Evolutionary conservation across 1,139 yeast genomes (phyloP).

Genomic region (Pichia sp.): DNA sequence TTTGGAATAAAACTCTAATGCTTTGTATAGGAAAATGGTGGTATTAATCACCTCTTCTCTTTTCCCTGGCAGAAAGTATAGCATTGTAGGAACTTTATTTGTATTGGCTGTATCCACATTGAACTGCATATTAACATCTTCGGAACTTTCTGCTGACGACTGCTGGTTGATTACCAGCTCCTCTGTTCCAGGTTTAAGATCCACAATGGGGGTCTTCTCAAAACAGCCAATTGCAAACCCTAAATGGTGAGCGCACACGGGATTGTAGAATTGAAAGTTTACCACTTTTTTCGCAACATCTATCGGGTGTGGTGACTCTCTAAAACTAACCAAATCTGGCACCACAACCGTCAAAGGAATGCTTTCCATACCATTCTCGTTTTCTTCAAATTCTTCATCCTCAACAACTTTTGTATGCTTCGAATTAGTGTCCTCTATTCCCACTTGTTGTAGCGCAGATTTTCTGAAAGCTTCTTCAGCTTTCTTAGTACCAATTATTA

Average conservation of each 20-base stretch:
- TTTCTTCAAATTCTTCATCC: constrained; percentile 34
- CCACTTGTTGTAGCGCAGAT: constrained; percentile 35
- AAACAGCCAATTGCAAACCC: constrained; percentile 96
- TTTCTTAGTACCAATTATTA: constrained; percentile 32
- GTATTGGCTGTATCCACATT: constrained; percentile 28
- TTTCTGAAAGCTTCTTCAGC: constrained; percentile 29
- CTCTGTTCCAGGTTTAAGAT: constrained; percentile 35
- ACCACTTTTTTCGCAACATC: constrained; percentile 73
- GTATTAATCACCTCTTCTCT: constrained; percentile 64
- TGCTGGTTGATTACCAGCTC: constrained; percentile 19
- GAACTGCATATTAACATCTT: constrained; percentile 8
- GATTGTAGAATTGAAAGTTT: constrained; percentile 75
- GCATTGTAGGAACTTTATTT: constrained; percentile 46
- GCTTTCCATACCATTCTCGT: constrained; percentile 28
- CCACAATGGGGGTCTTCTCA: constrained; percentile 50
- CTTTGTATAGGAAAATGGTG: constrained; percentile 68
- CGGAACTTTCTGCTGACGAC: constrained; percentile 29
- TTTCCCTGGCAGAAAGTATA: constrained; percentile 56
- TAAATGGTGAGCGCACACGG: constrained; percentile 91
- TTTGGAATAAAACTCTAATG: constrained; percentile 76
- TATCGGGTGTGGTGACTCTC: constrained; percentile 49
- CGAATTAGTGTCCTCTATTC: background rate
- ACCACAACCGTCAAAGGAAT: constrained; percentile 66
- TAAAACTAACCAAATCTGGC: constrained; percentile 59
- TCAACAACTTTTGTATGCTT: constrained; percentile 9